These are phyloP conservation scores for Penicillium longicatenatum DNA, from an alignment of 495 filamentous ascomycete species.

Conservation along the genomic window DNA sequence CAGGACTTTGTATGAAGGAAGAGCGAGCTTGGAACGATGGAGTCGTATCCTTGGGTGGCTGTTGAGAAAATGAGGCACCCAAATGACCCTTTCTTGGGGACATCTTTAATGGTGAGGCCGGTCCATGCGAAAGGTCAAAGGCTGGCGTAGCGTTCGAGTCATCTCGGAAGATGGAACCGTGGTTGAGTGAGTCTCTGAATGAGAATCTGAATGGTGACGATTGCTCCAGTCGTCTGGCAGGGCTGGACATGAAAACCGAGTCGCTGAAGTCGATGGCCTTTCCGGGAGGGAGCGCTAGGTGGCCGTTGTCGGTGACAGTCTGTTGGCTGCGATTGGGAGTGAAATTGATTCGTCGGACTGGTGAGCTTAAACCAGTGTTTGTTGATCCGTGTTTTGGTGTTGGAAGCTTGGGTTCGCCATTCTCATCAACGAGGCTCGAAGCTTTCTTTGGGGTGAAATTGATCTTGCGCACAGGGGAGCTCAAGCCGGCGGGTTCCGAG, in stretches of 20 bases:
- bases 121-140: slow-evolving; percentile 24
- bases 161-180: slow-evolving; percentile 13
- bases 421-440: slow-evolving; percentile 36
- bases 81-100: slow-evolving; percentile 49
- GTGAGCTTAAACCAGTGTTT: slow-evolving; percentile 26
- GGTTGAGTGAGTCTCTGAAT: slow-evolving; percentile 38
- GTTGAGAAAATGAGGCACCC: slow-evolving; percentile 36
- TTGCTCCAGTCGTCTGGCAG: slow-evolving; percentile 48
- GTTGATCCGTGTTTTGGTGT: slow-evolving; percentile 30
- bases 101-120: slow-evolving; percentile 42
- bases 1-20: slow-evolving; percentile 47
- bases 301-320: slow-evolving; percentile 24
- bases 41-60: slow-evolving; percentile 30
- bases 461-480: slow-evolving; percentile 45
- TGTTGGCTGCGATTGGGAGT: slow-evolving; percentile 27
- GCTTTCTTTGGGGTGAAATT: slow-evolving; percentile 39
- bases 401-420: slow-evolving; percentile 35
- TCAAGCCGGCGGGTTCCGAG: slow-evolving; percentile 30
- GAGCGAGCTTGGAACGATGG: slow-evolving; percentile 34
- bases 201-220: slow-evolving; percentile 52
- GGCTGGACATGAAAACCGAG: slow-evolving; percentile 48
- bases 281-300: slow-evolving; percentile 27
- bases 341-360: slow-evolving; percentile 39
- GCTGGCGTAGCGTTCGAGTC: neutral
- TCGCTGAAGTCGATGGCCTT: slow-evolving; percentile 41